Evolutionary conservation across 169 alveolate species (phyloP), one percentile per base, ranked within the genome.

Genomic region (Plasmodium vivax): DNA sequence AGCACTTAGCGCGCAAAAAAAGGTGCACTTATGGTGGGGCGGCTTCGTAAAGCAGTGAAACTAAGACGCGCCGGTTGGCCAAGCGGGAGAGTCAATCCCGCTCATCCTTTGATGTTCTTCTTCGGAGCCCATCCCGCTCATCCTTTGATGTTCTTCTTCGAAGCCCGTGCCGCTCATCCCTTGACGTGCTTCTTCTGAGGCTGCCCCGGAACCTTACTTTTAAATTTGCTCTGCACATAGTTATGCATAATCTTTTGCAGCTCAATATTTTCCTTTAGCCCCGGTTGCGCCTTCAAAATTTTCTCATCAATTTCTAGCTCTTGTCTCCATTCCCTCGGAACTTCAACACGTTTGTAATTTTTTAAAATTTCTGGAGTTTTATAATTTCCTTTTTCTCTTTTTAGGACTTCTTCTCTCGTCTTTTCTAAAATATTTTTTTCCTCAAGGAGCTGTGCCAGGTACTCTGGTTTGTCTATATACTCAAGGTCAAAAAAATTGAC

Each of bases 401-500:
- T 92, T 73, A 92, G 34, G 1, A 92, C 95, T 54, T 92, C 87
- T 71, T 92, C 92, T 82, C 95, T 82, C 38, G 95, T 92, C 30
- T 92, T 82, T 92, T 92, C 92, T 92, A 92, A 72, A 82, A 92
- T 51, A 14, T 71, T 83, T 32, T 92, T 92, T 41, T 92, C 95
- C 82, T 92, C 95, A 19, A 92, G 36, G 1, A 92, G 85, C 34
- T 45, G 79, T 92, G 82, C 77, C 12, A 92, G 74, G 82, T 92
- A 92, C 34, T 92, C 95, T 9, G 95, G 92, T 71, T 92, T 94
- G 93, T 96, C 97, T 45, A 96, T 92, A 77, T 96, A 96, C 58
- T 96, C 98, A 27, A 96, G 82, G 83, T 96, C 96, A 71, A 95
- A 96, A 81, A 95, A 96, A 51, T 96, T 95, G 4, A 96, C 85